These are phyloP conservation scores for Musa itinerans DNA, from an alignment of 176 grass and related monocot genomes.

Conservation along the genomic window DNA sequence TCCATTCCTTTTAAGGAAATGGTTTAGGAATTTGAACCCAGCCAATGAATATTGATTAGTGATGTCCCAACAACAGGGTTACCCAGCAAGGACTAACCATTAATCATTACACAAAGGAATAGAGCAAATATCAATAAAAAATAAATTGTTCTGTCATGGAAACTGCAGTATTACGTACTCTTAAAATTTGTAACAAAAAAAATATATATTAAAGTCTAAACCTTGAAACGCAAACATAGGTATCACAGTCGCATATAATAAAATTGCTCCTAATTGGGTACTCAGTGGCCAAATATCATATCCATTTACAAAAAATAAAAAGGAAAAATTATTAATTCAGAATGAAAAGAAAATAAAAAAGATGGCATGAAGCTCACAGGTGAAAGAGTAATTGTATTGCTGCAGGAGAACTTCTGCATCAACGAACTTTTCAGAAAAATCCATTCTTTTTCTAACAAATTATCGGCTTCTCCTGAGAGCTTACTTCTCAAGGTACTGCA, in stretches of 20 bases:
- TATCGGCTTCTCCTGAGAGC: conserved; percentile 7
- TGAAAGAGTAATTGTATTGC: conserved; percentile 12
- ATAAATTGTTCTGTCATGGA: background rate
- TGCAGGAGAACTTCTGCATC: conserved; percentile 12
- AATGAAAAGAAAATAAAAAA: background rate
- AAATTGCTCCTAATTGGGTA: background rate
- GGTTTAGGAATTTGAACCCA: background rate
- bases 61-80: background rate
- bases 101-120: background rate
- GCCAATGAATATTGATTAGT: background rate
- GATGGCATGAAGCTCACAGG: conserved; percentile 2
- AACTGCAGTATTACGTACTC: background rate
- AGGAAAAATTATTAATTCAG: background rate
- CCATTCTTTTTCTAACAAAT: conserved; percentile 16
- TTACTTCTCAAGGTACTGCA: background rate
- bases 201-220: background rate
- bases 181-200: background rate
- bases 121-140: background rate
- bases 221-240: background rate
- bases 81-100: background rate
- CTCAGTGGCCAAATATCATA: background rate
- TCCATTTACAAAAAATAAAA: background rate
- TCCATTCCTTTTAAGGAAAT: background rate
- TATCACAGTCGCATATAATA: background rate
- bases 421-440: conserved; percentile 13